Percentiles rank a stretch among this genome's conserved stretches.
Conservation (phyloP, 2,329 filamentous ascomycete genomes). For the Paraphaeosphaeria sporulosa region DNA sequence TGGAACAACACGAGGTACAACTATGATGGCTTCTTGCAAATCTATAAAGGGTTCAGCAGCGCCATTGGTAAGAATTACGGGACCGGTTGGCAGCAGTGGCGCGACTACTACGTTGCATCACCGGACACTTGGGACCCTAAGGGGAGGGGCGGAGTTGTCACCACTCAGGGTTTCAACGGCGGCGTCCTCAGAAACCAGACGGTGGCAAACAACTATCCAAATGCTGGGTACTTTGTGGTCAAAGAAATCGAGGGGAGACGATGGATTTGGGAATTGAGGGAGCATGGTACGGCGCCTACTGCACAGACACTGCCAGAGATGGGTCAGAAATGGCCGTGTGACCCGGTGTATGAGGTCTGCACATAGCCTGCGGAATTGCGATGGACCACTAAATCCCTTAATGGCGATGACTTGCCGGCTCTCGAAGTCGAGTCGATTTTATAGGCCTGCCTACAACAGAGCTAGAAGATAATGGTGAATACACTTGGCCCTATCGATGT, state of each 20-base stretch:
- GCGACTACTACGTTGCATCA: constrained; percentile 17
- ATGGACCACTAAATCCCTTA: no score
- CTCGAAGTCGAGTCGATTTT: no score
- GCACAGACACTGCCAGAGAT: constrained; percentile 5
- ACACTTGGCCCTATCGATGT: no score
- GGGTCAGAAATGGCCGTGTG: constrained; percentile 11
- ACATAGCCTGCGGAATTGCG: neutral
- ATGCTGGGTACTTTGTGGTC: constrained; percentile 11
- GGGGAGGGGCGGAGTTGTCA: constrained; percentile 11
- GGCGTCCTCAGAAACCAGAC: constrained; percentile 3
- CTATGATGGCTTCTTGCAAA: constrained; percentile 8
- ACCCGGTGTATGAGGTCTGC: constrained; percentile 9
- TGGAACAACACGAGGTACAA: constrained; percentile 15
- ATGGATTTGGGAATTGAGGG: constrained; percentile 15
- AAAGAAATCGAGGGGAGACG: constrained; percentile 12
- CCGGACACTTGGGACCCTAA: constrained; percentile 15
- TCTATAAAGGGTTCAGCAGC: constrained; percentile 11
- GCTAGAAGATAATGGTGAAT: no score
- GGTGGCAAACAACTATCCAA: constrained; percentile 8
- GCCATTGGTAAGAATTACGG: constrained; percentile 12
- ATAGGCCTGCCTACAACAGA: no score
- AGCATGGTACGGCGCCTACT: constrained; percentile 10
- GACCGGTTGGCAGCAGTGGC: constrained; percentile 13
- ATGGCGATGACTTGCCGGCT: neutral
- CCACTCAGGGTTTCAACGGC: constrained; percentile 11